phyloP scores from a whole-genome alignment of 371 early-diverging fungal species.

The Apophysomyces elegans region DNA sequence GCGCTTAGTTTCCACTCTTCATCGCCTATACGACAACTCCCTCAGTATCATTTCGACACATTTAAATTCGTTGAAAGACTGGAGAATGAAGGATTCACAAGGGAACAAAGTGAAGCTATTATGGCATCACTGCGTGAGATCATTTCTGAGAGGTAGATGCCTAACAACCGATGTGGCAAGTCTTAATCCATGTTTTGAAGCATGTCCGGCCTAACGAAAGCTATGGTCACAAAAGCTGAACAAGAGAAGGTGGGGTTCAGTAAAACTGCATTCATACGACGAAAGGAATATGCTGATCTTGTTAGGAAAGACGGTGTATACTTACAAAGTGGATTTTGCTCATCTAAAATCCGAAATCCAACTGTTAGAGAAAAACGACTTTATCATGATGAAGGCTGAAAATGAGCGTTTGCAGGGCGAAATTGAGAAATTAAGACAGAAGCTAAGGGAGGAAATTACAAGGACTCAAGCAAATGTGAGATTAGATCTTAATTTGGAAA shows the following conservation, averaged over 20 bases:
- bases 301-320: slow-evolving; percentile 74
- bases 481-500: slow-evolving; percentile 88
- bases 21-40: slow-evolving; percentile 6
- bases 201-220: slow-evolving; percentile 62
- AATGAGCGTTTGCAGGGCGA: slow-evolving; percentile 80
- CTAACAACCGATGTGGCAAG: background rate
- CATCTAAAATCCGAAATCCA: slow-evolving; percentile 88
- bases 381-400: slow-evolving; percentile 82
- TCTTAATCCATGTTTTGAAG: slow-evolving; percentile 25
- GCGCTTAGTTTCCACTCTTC: background rate
- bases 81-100: slow-evolving; percentile 74
- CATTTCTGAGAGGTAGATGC: slow-evolving; percentile 70
- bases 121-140: slow-evolving; percentile 77
- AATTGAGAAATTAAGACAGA: slow-evolving; percentile 79
- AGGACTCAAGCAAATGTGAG: slow-evolving; percentile 87
- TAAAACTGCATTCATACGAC: background rate
- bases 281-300: slow-evolving; percentile 4
- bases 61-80: slow-evolving; percentile 77
- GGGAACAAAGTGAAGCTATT: slow-evolving; percentile 81
- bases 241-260: slow-evolving; percentile 72
- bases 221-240: slow-evolving; percentile 80
- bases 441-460: slow-evolving; percentile 82
- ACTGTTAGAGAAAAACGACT: slow-evolving; percentile 91
- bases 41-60: slow-evolving; percentile 71
- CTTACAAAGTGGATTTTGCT: slow-evolving; percentile 90